Conservation (phyloP, 2,329 filamentous ascomycete species). For the Pseudogymnoascus sp. region DNA sequence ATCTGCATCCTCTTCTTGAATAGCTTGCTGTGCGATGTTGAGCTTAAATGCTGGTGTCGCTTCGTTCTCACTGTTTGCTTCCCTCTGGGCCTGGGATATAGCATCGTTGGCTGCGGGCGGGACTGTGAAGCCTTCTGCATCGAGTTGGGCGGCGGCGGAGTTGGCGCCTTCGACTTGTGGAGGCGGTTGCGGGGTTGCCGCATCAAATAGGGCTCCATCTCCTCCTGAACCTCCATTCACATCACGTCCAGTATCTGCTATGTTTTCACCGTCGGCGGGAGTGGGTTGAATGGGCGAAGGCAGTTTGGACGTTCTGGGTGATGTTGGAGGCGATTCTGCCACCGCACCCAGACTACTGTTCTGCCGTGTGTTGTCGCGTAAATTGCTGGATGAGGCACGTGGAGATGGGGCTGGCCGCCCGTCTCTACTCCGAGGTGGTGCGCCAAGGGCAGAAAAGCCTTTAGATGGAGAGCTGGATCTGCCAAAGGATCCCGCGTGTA, state of each 20-base stretch:
- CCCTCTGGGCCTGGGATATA: conserved; percentile 65
- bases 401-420: conserved; percentile 43
- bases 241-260: neutral
- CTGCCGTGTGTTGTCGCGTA: conserved; percentile 39
- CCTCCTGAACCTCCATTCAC: neutral
- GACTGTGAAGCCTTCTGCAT: conserved; percentile 71
- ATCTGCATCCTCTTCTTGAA: conserved; percentile 68
- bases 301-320: conserved; percentile 25
- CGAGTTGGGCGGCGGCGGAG: conserved; percentile 40
- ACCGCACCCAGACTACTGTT: conserved; percentile 48
- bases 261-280: conserved; percentile 30
- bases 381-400: conserved; percentile 50
- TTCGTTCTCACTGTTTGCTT: conserved; percentile 48
- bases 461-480: conserved; percentile 47
- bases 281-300: conserved; percentile 30
- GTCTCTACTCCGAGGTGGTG: conserved; percentile 56
- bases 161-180: conserved; percentile 14
- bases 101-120: conserved; percentile 55
- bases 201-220: conserved; percentile 31
- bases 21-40: conserved; percentile 70
- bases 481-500: conserved; percentile 53
- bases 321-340: conserved; percentile 44
- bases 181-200: conserved; percentile 45
- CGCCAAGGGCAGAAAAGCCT: conserved; percentile 47
- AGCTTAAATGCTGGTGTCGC: conserved; percentile 68